phyloP scores from a whole-genome alignment of 176 grass and related monocot genomes.

The Avena insularis region DNA sequence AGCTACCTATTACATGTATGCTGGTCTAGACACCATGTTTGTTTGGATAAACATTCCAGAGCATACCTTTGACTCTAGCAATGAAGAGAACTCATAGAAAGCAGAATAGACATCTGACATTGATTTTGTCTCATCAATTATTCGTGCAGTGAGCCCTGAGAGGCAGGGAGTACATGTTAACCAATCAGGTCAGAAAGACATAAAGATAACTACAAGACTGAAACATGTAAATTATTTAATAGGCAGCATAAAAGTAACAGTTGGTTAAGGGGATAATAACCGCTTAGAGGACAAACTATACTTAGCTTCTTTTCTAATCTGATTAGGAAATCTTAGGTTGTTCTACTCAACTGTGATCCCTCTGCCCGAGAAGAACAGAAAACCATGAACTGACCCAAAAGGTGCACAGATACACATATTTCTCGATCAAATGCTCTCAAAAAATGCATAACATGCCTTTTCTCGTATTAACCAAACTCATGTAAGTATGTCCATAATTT shows the following conservation, averaged over 20 bases:
- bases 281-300: constrained; percentile 1
- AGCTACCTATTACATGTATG: constrained; percentile 13
- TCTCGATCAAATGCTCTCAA: neutral
- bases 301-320: neutral
- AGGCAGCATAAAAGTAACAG: constrained; percentile 1
- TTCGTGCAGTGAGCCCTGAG: constrained; percentile 77
- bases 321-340: neutral
- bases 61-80: constrained; percentile 84
- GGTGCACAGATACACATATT: neutral
- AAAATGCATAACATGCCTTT: neutral
- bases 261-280: constrained; percentile 15
- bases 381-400: neutral
- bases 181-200: neutral
- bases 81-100: constrained; percentile 83
- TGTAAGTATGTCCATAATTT: neutral
- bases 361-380: neutral
- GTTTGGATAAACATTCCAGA: constrained; percentile 18
- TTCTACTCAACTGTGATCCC: neutral
- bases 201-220: neutral
- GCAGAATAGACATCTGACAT: constrained; percentile 82
- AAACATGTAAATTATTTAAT: constrained; percentile 31
- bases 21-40: neutral
- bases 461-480: constrained; percentile 12
- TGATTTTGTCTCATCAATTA: constrained; percentile 75
- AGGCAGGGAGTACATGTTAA: constrained; percentile 32